Conservation (phyloP, 805 yeast species). For the Clavispora santaluciae region DNA sequence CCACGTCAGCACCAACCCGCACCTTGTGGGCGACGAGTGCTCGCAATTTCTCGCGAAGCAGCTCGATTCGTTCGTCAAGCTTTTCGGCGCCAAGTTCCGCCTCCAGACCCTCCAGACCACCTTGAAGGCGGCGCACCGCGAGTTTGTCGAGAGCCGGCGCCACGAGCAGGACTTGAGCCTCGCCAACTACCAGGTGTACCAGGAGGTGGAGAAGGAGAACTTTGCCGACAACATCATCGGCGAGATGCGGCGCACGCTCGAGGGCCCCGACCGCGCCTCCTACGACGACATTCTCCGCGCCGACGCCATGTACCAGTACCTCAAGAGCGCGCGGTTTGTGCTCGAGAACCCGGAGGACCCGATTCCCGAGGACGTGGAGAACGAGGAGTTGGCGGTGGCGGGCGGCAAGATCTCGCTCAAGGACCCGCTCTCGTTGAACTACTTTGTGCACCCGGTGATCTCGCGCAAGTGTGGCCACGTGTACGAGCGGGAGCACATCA, state of each 20-base stretch:
- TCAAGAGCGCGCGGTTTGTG: constrained; percentile 45
- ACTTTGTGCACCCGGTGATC: constrained; percentile 51
- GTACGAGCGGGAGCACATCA: constrained; percentile 48
- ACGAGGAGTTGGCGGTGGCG: constrained; percentile 58
- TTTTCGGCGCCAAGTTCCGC: constrained; percentile 7
- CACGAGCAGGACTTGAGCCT: constrained; percentile 10
- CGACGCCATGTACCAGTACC: constrained; percentile 17
- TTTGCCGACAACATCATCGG: constrained; percentile 11
- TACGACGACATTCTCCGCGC: constrained; percentile 3
- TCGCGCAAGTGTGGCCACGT: constrained; percentile 57
- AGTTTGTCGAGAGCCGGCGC: constrained; percentile 7
- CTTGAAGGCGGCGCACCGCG: constrained; percentile 8
- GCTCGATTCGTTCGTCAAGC: constrained; percentile 5
- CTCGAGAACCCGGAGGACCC: constrained; percentile 58
- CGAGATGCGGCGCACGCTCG: constrained; percentile 2
- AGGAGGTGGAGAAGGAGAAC: constrained; percentile 5
- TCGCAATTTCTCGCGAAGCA: constrained; percentile 7
- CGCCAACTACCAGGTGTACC: constrained; percentile 8
- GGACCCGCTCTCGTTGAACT: constrained; percentile 60
- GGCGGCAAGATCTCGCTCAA: constrained; percentile 68
- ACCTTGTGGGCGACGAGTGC: constrained; percentile 7
- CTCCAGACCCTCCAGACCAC: constrained; percentile 9
- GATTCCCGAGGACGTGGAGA: constrained; percentile 48
- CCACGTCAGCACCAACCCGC: constrained; percentile 5
- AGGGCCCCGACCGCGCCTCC: not conserved